Conservation (phyloP, 225 moss, liverwort and hornwort genomes). For the Climacium dendroides region DNA sequence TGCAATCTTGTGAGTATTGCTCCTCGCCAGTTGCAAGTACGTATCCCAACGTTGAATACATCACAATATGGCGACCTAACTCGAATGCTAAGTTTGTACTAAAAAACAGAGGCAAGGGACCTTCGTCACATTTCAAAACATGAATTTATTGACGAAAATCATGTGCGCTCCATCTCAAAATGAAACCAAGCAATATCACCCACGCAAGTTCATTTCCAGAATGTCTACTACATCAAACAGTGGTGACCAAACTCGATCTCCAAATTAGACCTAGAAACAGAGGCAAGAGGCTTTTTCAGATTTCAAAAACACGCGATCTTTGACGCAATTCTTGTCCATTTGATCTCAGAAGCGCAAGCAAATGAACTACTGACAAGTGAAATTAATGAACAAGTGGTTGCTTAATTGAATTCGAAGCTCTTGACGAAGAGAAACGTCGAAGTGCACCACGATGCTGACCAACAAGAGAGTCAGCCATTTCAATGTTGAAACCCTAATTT, state of each 20-base stretch:
- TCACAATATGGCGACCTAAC: background rate
- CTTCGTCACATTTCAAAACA: background rate
- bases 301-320: background rate
- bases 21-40: background rate
- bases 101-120: background rate
- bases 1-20: background rate
- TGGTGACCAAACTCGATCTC: background rate
- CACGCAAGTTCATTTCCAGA: background rate
- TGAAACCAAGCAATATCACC: background rate
- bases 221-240: too few species aligned
- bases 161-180: background rate
- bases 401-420: background rate
- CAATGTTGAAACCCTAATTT: background rate
- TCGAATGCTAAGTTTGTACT: background rate
- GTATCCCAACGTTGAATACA: background rate
- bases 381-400: background rate
- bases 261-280: background rate
- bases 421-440: background rate
- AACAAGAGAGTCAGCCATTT: background rate
- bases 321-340: background rate
- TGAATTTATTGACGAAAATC: background rate
- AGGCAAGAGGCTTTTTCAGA: background rate
- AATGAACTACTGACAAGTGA: background rate
- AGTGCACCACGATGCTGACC: background rate
- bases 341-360: background rate